phyloP scores from a whole-genome alignment of 352 stramenopile species.

The Saprolegnia parasitica region DNA sequence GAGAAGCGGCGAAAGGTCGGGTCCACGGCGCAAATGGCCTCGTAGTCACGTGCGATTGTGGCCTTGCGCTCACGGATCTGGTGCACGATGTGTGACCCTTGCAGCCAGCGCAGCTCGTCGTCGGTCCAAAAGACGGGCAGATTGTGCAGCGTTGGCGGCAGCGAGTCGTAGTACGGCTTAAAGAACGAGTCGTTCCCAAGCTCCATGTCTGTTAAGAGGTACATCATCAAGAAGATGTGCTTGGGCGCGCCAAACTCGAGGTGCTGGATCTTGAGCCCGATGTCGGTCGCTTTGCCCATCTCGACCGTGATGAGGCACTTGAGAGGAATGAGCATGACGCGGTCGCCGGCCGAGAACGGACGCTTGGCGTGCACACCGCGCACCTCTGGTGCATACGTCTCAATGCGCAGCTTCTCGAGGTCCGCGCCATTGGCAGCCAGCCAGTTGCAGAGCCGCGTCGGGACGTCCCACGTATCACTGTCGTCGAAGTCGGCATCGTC shows the following conservation, averaged over 20 bases:
- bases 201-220: slow-evolving; percentile 96
- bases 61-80: slow-evolving; percentile 94
- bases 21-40: slow-evolving; percentile 91
- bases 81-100: slow-evolving; percentile 89
- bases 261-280: slow-evolving; percentile 92
- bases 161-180: slow-evolving; percentile 96
- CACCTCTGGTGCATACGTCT: slow-evolving; percentile 90
- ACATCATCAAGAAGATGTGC: slow-evolving; percentile 99
- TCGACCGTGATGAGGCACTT: slow-evolving; percentile 98
- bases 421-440: slow-evolving; percentile 67
- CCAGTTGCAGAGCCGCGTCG: slow-evolving; percentile 54
- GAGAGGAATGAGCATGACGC: slow-evolving; percentile 88
- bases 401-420: slow-evolving; percentile 66
- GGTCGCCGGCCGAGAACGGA: slow-evolving; percentile 79
- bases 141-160: slow-evolving; percentile 93
- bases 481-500: background rate
- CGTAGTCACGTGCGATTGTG: slow-evolving; percentile 97
- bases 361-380: slow-evolving; percentile 89
- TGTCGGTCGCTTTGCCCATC: slow-evolving; percentile 97
- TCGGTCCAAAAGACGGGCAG: slow-evolving; percentile 99
- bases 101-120: slow-evolving; percentile 89
- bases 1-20: slow-evolving; percentile 90
- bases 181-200: slow-evolving; percentile 69
- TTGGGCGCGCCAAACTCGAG: slow-evolving; percentile 98
- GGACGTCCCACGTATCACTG: slow-evolving; percentile 10